Base-by-base conservation (phyloP, 164 flowering plant genomes). In the Kingdonia uniflora region DNA sequence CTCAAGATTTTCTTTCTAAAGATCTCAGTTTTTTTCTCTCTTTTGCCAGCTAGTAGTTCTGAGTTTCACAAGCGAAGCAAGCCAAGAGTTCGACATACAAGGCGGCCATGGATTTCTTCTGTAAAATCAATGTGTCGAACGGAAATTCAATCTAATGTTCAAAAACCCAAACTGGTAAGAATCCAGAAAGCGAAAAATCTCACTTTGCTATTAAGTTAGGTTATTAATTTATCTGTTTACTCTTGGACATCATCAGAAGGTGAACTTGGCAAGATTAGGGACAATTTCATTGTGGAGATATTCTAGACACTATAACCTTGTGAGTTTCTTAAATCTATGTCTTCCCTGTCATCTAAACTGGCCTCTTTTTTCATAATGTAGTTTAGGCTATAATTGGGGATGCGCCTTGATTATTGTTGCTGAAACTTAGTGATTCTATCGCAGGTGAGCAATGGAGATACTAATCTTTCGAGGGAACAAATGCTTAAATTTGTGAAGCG, bases 281-380 rank as follows among this genome's bases (percentile, higher is more conserved):
- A 74, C 72, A 15, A 63, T 71, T 15, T 74, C 97, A 12, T 62
- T 90, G 60, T 67, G 88, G 82, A 82, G 84, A 76, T 90, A 90
- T 46, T 76, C 77, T 71, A 75, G 63, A 48, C 70, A 65, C 66
- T 90, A 64, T 74, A 76, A 84, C 54, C 74, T 90, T 50, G 97
- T 90, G 52, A 26, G 95, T 77, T 21, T 49, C 41, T 10, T 33
- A 24, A 19, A 29, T 29, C 8, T 29, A 29, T 29, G n/a, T n/a
- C n/a, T n/a, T n/a, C n/a, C n/a, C n/a, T n/a, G n/a, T n/a, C n/a
- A n/a, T n/a, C n/a, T n/a, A 29, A 8, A 29, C 35, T 29, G 35
- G 35, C 35, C 52, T 52, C 26, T 24, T 2, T 14, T 10, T 29
- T 10, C 22, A 45, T 13, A 20, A 37, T 14, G 15, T 10, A 29